Percentiles rank a stretch among this genome's conserved stretches.
Evolutionary conservation across 2,329 filamentous ascomycete genomes (phyloP).

Genomic region (Cercospora beticola): DNA sequence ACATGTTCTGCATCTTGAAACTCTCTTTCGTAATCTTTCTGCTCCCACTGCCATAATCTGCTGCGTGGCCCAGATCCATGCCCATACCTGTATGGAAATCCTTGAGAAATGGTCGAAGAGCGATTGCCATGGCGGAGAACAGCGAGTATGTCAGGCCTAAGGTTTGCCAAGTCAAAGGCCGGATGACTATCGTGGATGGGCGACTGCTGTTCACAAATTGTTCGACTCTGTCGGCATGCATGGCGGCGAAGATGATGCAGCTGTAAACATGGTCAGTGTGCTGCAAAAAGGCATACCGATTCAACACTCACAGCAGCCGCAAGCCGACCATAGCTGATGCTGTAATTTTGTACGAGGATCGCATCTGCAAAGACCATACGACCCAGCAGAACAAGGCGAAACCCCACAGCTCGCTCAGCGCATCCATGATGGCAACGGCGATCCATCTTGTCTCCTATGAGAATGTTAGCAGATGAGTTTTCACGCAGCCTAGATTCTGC

Average conservation of each 20-base stretch:
- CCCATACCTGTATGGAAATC: slow-evolving; percentile 23
- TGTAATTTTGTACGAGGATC: slow-evolving; percentile 14
- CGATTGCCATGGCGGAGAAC: slow-evolving; percentile 20
- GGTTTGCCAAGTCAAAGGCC: slow-evolving; percentile 20
- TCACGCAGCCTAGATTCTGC: background rate
- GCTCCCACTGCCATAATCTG: slow-evolving; percentile 14
- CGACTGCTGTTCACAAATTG: slow-evolving; percentile 1
- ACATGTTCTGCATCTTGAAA: slow-evolving; percentile 15
- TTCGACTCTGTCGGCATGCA: background rate
- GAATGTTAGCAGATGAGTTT: background rate
- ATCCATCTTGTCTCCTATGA: slow-evolving; percentile 7
- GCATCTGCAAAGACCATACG: slow-evolving; percentile 19
- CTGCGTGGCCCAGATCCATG: slow-evolving; percentile 16
- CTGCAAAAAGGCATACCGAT: background rate
- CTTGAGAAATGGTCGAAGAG: slow-evolving; percentile 20
- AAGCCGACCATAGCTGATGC: slow-evolving; percentile 17
- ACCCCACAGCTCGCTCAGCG: slow-evolving; percentile 16
- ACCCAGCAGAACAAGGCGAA: slow-evolving; percentile 19
- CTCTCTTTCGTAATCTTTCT: slow-evolving; percentile 3
- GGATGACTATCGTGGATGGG: slow-evolving; percentile 10
- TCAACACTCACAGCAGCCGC: slow-evolving; percentile 14
- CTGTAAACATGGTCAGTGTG: background rate
- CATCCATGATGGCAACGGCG: slow-evolving; percentile 14
- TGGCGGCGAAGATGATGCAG: slow-evolving; percentile 2
- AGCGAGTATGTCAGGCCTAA: slow-evolving; percentile 17